Evolutionary conservation across 2,329 filamentous ascomycete genomes (phyloP).

Genomic region (Meredithiella fracta): DNA sequence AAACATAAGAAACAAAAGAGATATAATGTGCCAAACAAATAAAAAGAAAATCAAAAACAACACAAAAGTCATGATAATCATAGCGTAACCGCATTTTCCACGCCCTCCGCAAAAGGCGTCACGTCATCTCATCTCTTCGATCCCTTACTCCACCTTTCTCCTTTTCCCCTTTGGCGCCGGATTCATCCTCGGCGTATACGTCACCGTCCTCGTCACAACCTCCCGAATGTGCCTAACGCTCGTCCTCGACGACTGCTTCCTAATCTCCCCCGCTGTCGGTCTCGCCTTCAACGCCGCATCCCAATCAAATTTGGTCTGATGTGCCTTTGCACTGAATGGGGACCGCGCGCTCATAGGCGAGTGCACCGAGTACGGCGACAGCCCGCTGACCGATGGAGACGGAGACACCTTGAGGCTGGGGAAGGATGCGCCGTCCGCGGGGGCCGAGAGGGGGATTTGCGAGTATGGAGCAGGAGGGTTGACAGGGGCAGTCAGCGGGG

Average conservation of each 20-base stretch:
- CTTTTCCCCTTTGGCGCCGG: conserved; percentile 86
- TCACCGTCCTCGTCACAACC: conserved; percentile 86
- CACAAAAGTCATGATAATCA: conserved; percentile 10
- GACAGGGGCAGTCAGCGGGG: conserved; percentile 21
- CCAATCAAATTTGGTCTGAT: conserved; percentile 64
- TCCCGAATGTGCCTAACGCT: conserved; percentile 61
- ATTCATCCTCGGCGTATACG: conserved; percentile 73
- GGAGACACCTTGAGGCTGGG: conserved; percentile 60
- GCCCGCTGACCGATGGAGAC: conserved; percentile 49
- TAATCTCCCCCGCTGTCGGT: conserved; percentile 40
- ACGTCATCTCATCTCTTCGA: neutral
- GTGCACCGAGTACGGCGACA: conserved; percentile 27
- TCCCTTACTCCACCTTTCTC: conserved; percentile 46
- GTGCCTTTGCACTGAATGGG: conserved; percentile 52
- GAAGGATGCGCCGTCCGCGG: conserved; percentile 44
- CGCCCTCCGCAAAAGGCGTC: neutral
- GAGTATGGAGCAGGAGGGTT: conserved; percentile 36
- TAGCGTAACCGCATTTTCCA: conserved; percentile 7
- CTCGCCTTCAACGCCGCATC: conserved; percentile 48
- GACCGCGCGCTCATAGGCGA: conserved; percentile 61
- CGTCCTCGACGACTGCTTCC: conserved; percentile 37
- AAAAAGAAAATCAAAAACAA: conserved; percentile 9
- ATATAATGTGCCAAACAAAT: too few relatives aligned
- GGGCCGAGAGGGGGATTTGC: conserved; percentile 40
- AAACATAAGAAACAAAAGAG: conserved; percentile 1